These are phyloP conservation scores for Guyanaporus albipodus DNA, from an alignment of 768 basidiomycete genomes.

Conservation along the genomic window DNA sequence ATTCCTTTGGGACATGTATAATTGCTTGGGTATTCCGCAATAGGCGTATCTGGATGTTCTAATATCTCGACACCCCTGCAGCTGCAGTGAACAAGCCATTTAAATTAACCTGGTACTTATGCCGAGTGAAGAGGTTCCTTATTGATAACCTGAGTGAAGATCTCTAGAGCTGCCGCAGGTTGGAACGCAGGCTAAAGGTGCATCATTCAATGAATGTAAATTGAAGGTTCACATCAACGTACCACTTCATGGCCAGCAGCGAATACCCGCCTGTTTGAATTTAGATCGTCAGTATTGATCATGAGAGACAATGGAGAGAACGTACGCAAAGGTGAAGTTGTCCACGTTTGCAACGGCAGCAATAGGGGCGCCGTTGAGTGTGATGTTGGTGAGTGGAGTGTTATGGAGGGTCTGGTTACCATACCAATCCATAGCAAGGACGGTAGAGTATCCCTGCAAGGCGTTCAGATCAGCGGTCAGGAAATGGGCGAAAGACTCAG, in stretches of 20 bases:
- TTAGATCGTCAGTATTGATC: neutral
- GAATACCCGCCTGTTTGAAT: constrained; percentile 44
- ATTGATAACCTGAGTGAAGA: constrained; percentile 53
- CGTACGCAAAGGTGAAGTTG: constrained; percentile 65
- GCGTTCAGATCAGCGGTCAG: neutral
- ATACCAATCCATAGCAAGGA: constrained; percentile 46
- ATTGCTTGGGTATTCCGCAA: constrained; percentile 57
- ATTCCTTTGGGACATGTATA: constrained; percentile 54
- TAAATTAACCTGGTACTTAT: neutral
- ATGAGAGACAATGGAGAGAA: constrained; percentile 4
- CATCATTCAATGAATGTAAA: neutral
- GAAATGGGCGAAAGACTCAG: neutral
- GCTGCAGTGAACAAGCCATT: too few species aligned
- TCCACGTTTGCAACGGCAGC: constrained; percentile 62
- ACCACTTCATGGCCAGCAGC: constrained; percentile 63
- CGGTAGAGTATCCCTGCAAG: constrained; percentile 32
- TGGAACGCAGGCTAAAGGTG: constrained; percentile 53
- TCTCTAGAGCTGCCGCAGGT: constrained; percentile 52
- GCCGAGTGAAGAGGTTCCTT: constrained; percentile 54
- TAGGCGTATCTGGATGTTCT: constrained; percentile 33
- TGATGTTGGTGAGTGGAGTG: constrained; percentile 51
- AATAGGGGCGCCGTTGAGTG: constrained; percentile 47
- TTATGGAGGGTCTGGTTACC: constrained; percentile 38
- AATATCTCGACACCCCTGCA: neutral
- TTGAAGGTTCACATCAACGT: constrained; percentile 20